Evolutionary conservation across 2,329 filamentous ascomycete genomes (phyloP).

Genomic region (Orbilia brochopaga): DNA sequence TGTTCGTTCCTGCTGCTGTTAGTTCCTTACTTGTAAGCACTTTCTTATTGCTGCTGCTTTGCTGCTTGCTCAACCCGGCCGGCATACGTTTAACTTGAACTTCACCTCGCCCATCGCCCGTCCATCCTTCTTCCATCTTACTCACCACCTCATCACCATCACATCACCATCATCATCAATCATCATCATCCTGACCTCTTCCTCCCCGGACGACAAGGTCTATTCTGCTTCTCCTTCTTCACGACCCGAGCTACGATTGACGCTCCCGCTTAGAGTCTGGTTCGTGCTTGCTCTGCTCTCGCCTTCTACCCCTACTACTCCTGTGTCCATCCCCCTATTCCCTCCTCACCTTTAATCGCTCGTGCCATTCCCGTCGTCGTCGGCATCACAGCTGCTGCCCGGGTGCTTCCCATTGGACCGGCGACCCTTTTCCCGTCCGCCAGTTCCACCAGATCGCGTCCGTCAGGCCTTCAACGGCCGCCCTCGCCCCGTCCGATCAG

Average conservation of each 20-base stretch:
- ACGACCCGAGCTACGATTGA: slow-evolving; percentile 15
- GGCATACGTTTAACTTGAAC: slow-evolving; percentile 26
- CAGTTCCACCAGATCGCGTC: not conserved
- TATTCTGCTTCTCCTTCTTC: not conserved
- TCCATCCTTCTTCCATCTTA: slow-evolving; percentile 14
- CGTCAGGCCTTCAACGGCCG: not conserved
- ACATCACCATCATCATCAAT: slow-evolving; percentile 3
- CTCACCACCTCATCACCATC: not conserved
- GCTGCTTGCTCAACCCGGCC: not conserved
- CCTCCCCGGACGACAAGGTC: not conserved
- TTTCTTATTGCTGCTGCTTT: too few relatives aligned
- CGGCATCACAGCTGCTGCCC: not conserved
- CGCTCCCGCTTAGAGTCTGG: slow-evolving; percentile 12
- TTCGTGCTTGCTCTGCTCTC: slow-evolving; percentile 19
- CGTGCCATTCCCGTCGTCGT: slow-evolving; percentile 7
- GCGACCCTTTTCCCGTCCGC: not conserved
- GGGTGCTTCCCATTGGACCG: slow-evolving; percentile 8
- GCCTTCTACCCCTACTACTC: not conserved
- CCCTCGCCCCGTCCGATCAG: not conserved
- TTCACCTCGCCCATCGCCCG: slow-evolving; percentile 17
- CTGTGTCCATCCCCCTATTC: not conserved
- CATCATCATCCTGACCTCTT: not conserved
- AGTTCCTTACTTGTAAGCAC: not conserved
- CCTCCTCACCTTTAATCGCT: slow-evolving; percentile 18
- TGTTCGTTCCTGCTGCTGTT: not conserved